Percentiles rank a stretch among this genome's conserved stretches.
phyloP scores from a whole-genome alignment of 2,329 filamentous ascomycete species.

The Akanthomyces dipterigenus region DNA sequence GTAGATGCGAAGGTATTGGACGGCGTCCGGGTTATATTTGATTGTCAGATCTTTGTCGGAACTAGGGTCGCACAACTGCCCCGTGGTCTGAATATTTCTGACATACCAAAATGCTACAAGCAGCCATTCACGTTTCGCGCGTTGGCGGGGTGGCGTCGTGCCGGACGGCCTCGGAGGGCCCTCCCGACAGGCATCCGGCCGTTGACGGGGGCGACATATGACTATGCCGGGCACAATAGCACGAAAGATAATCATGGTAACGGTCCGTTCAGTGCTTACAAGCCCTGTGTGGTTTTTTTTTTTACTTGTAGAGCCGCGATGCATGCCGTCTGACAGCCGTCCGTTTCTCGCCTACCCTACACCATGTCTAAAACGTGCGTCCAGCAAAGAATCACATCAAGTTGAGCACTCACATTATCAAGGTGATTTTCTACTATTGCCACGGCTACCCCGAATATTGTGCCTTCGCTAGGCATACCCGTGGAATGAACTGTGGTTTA shows the following conservation, averaged over 20 bases:
- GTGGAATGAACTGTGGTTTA: too few species aligned
- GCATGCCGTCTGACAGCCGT: neutral
- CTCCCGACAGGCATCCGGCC: constrained; percentile 1
- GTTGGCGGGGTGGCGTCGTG: neutral
- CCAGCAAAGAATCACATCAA: too few species aligned
- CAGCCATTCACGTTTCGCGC: neutral
- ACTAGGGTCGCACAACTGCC: neutral
- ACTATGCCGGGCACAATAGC: neutral
- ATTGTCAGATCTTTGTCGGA: neutral
- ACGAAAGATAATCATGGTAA: neutral
- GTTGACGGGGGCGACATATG: neutral
- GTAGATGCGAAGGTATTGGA: neutral
- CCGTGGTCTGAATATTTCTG: neutral
- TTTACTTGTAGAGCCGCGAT: neutral
- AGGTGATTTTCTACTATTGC: too few species aligned
- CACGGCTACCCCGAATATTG: too few species aligned
- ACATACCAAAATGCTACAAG: constrained; percentile 2
- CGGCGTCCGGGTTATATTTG: neutral
- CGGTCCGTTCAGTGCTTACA: too few species aligned
- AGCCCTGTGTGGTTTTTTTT: too few species aligned
- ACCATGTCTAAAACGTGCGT: too few species aligned
- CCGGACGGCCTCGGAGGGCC: neutral
- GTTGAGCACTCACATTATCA: too few species aligned
- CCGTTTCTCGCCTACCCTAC: too few species aligned
- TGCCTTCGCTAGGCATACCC: too few species aligned